These are phyloP conservation scores for Dicorynia guianensis DNA, from an alignment of 306 rosid species.

Conservation along the genomic window DNA sequence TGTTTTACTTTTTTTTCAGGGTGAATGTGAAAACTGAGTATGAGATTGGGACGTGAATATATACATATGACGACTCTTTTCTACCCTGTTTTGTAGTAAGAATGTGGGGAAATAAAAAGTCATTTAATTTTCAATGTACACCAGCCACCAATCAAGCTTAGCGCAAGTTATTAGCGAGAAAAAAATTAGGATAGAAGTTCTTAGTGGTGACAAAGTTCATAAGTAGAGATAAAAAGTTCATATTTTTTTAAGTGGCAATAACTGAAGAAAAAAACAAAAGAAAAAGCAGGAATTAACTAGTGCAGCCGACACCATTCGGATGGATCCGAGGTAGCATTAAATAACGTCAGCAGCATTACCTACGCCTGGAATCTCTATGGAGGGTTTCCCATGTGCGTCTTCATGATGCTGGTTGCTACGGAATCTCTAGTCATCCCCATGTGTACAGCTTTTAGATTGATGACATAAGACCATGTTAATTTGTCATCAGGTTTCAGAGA, in stretches of 20 bases:
- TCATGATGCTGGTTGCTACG: slow-evolving; percentile 39
- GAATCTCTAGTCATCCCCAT: slow-evolving; percentile 31
- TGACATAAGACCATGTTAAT: not conserved
- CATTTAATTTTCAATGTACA: too few species aligned
- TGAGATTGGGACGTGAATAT: too few species aligned
- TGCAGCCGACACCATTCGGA: slow-evolving; percentile 33
- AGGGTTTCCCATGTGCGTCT: slow-evolving; percentile 42
- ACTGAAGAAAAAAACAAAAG: not conserved
- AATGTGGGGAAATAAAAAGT: too few species aligned
- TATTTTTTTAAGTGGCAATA: not conserved
- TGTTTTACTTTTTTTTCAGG: too few species aligned
- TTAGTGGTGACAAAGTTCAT: too few species aligned
- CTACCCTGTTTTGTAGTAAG: too few species aligned
- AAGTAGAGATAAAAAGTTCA: not conserved
- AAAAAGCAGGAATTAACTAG: not conserved
- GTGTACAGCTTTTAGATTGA: slow-evolving; percentile 26
- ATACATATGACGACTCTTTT: too few species aligned
- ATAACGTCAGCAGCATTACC: slow-evolving; percentile 11
- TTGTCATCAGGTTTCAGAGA: not conserved
- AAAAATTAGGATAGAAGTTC: too few species aligned
- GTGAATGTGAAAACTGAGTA: too few species aligned
- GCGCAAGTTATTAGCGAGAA: too few species aligned
- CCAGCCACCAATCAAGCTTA: too few species aligned
- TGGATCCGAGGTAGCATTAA: not conserved
- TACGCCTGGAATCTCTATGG: slow-evolving; percentile 40